phyloP scores from a whole-genome alignment of 306 rosid genomes.

The Rosa rugosa region DNA sequence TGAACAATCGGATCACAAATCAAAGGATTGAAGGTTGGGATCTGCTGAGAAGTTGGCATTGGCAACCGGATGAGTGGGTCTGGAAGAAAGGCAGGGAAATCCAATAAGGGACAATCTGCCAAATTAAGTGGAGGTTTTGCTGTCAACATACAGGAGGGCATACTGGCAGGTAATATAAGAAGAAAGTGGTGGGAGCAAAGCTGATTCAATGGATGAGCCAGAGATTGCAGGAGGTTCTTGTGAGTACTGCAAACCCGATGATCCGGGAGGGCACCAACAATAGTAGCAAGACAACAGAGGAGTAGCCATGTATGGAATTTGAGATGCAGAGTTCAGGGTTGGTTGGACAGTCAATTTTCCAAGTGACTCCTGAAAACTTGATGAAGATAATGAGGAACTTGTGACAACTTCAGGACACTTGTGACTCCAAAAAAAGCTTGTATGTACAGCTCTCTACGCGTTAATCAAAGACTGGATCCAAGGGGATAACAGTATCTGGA shows the following conservation, averaged over 20 bases:
- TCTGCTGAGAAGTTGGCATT: constrained; percentile 69
- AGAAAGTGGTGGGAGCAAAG: constrained; percentile 58
- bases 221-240: constrained; percentile 45
- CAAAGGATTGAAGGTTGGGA: constrained; percentile 85
- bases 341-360: constrained; percentile 52
- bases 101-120: constrained; percentile 44
- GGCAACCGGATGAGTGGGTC: constrained; percentile 72
- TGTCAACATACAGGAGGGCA: constrained; percentile 57
- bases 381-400: constrained; percentile 42
- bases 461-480: constrained; percentile 44
- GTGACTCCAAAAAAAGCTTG: constrained; percentile 21
- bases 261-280: constrained; percentile 88
- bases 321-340: constrained; percentile 41
- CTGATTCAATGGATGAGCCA: constrained; percentile 25
- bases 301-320: constrained; percentile 44
- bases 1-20: constrained; percentile 95
- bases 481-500: constrained; percentile 66
- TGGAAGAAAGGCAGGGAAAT: constrained; percentile 79
- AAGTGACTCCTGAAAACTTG: constrained; percentile 57
- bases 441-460: constrained; percentile 51
- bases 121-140: constrained; percentile 55
- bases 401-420: constrained; percentile 36
- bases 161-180: constrained; percentile 55
- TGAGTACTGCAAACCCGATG: constrained; percentile 48
- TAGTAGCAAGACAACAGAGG: constrained; percentile 80